A percentile compares a stretch with the other conserved stretches of the same genome.
Evolutionary conservation across 202 grass and related monocot species (phyloP).

Genomic region (Dendrocalamus latiflorus): DNA sequence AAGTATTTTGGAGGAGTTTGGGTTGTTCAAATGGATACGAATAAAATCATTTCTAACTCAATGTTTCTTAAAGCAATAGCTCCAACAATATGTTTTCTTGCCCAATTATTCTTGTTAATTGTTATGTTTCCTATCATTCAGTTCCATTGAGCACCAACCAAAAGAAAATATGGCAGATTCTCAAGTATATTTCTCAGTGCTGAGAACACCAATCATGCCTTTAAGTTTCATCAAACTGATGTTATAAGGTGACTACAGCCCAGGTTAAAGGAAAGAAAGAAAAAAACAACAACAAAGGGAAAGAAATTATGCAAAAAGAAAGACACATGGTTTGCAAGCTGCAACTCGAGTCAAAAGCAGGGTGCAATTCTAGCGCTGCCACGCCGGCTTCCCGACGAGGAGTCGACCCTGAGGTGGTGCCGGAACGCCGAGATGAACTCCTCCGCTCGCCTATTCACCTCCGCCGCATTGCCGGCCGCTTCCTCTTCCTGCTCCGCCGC

Average conservation of each 20-base stretch:
- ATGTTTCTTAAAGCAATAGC: not conserved
- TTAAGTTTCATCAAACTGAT: not conserved
- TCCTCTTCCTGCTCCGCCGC: not conserved
- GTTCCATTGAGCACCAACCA: not conserved
- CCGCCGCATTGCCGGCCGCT: slow-evolving; percentile 3
- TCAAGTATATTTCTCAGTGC: not conserved
- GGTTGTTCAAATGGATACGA: not conserved
- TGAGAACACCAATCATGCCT: not conserved
- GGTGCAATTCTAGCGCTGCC: not conserved
- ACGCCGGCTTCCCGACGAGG: slow-evolving; percentile 32
- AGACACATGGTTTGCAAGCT: not conserved
- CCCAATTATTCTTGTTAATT: too few species aligned
- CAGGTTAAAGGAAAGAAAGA: not conserved
- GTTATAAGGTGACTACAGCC: not conserved
- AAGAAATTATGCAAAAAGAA: not conserved
- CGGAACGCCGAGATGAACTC: slow-evolving; percentile 86
- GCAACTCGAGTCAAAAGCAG: slow-evolving; percentile 4
- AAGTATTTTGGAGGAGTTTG: not conserved
- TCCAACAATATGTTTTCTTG: not conserved
- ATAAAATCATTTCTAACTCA: not conserved
- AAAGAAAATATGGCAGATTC: not conserved
- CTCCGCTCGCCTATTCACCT: slow-evolving; percentile 77
- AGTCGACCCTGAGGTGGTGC: slow-evolving; percentile 73
- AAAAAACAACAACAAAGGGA: not conserved
- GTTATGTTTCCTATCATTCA: not conserved